phyloP scores from a whole-genome alignment of 306 rosid genomes.

The Lablab purpureus region DNA sequence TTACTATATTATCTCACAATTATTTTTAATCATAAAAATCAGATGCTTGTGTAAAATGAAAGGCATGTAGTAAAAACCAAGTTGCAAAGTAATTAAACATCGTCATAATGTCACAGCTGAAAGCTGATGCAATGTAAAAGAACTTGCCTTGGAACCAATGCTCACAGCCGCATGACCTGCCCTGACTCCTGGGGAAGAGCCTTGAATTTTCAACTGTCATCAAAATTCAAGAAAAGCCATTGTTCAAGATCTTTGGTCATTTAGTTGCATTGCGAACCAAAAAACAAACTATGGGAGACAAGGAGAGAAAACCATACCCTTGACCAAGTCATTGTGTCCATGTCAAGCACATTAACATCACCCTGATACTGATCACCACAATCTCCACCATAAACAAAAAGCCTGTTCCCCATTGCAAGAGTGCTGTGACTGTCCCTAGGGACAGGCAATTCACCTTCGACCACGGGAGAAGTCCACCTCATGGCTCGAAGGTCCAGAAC shows the following conservation, averaged over 20 bases:
- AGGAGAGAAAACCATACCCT: conserved; percentile 56
- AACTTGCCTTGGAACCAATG: conserved; percentile 81
- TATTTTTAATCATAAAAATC: too few relatives aligned
- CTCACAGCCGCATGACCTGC: conserved; percentile 94
- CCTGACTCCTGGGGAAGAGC: conserved; percentile 86
- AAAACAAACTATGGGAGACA: neutral
- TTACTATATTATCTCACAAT: neutral
- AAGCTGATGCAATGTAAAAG: conserved; percentile 3
- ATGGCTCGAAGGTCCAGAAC: conserved; percentile 73
- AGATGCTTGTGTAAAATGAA: too few relatives aligned
- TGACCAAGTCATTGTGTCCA: conserved; percentile 89
- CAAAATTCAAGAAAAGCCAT: conserved; percentile 36
- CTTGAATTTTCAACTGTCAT: conserved; percentile 80
- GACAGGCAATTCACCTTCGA: conserved; percentile 79
- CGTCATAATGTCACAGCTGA: neutral
- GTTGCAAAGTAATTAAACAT: neutral
- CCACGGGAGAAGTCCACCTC: conserved; percentile 78
- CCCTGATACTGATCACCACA: conserved; percentile 89
- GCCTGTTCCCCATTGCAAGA: conserved; percentile 76
- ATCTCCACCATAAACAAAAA: conserved; percentile 93
- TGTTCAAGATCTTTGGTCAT: conserved; percentile 10
- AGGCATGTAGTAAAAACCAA: neutral
- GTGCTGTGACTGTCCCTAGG: conserved; percentile 93
- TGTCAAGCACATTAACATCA: conserved; percentile 75
- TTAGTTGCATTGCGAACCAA: conserved; percentile 1